Evolutionary conservation across 2,329 filamentous ascomycete species (phyloP).

Genomic region (Lithohypha guttulata): DNA sequence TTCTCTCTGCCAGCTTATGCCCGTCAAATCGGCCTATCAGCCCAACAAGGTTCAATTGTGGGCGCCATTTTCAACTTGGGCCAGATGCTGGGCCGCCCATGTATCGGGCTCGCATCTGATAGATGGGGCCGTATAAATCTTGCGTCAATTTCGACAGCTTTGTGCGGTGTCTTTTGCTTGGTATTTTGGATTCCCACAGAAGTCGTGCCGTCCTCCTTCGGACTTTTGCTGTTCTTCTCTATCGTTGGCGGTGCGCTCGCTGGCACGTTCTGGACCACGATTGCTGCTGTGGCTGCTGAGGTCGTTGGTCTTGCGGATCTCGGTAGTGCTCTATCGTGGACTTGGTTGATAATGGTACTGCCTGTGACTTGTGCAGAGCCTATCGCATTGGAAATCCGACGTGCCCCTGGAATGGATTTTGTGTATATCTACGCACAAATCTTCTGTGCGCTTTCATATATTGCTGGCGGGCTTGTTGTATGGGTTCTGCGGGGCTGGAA

Average conservation of each 20-base stretch:
- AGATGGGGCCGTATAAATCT: slow-evolving; percentile 52
- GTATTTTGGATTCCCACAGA: slow-evolving; percentile 52
- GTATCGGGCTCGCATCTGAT: slow-evolving; percentile 54
- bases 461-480: slow-evolving; percentile 41
- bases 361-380: slow-evolving; percentile 40
- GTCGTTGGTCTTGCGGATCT: slow-evolving; percentile 50
- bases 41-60: slow-evolving; percentile 51
- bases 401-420: slow-evolving; percentile 32
- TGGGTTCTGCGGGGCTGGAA: slow-evolving; percentile 34
- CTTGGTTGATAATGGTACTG: slow-evolving; percentile 49
- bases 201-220: slow-evolving; percentile 34
- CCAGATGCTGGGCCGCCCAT: slow-evolving; percentile 45
- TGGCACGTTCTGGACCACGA: slow-evolving; percentile 46
- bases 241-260: slow-evolving; percentile 48
- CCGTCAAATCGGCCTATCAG: slow-evolving; percentile 45
- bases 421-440: slow-evolving; percentile 40
- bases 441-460: slow-evolving; percentile 52
- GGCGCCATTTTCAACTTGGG: slow-evolving; percentile 54
- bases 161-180: slow-evolving; percentile 48
- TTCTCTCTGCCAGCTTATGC: slow-evolving; percentile 56
- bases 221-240: slow-evolving; percentile 48
- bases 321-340: slow-evolving; percentile 46
- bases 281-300: slow-evolving; percentile 45
- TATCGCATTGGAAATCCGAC: slow-evolving; percentile 47
- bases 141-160: slow-evolving; percentile 43